These are phyloP conservation scores for Paramyrothecium roridum DNA, from an alignment of 2,329 filamentous ascomycete genomes.

Conservation along the genomic window DNA sequence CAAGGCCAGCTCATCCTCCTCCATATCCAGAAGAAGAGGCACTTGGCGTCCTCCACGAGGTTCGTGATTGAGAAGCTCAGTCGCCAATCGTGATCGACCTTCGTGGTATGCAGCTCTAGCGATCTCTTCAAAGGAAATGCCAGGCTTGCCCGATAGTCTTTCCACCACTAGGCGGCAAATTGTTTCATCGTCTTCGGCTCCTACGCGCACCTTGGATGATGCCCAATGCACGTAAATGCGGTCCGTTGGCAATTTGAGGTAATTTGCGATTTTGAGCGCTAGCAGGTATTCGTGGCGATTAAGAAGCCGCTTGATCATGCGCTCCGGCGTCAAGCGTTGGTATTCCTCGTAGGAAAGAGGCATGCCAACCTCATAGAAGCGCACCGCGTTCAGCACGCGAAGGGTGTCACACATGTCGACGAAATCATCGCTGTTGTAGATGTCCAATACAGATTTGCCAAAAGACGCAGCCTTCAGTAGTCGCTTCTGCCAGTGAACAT, in stretches of 20 bases:
- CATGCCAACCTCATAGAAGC: constrained; percentile 87
- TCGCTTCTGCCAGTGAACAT: constrained; percentile 88
- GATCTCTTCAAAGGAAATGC: constrained; percentile 94
- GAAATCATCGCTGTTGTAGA: constrained; percentile 98
- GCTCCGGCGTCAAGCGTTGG: constrained; percentile 82
- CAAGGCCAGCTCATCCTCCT: constrained; percentile 89
- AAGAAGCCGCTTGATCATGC: constrained; percentile 79
- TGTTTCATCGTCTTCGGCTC: constrained; percentile 80
- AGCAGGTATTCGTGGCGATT: constrained; percentile 89
- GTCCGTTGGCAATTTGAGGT: constrained; percentile 80
- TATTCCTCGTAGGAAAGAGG: constrained; percentile 94
- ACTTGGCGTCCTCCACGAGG: constrained; percentile 95
- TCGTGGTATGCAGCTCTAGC: constrained; percentile 92
- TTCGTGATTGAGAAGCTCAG: constrained; percentile 87
- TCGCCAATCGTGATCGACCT: constrained; percentile 83
- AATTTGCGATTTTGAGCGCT: constrained; percentile 83
- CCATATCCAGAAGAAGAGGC: constrained; percentile 87
- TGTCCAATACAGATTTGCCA: constrained; percentile 93
- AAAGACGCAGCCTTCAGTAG: constrained; percentile 95
- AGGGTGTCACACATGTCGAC: constrained; percentile 97
- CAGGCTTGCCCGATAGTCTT: constrained; percentile 80
- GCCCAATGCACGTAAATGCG: constrained; percentile 97
- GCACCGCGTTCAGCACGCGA: constrained; percentile 86
- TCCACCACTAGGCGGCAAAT: constrained; percentile 86
- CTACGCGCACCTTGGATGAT: constrained; percentile 84